Percentiles rank a stretch among this genome's conserved stretches.
These are phyloP conservation scores for Cutaneotrichosporon sp. DNA, from an alignment of 1,284 basidiomycete species.

Conservation along the genomic window DNA sequence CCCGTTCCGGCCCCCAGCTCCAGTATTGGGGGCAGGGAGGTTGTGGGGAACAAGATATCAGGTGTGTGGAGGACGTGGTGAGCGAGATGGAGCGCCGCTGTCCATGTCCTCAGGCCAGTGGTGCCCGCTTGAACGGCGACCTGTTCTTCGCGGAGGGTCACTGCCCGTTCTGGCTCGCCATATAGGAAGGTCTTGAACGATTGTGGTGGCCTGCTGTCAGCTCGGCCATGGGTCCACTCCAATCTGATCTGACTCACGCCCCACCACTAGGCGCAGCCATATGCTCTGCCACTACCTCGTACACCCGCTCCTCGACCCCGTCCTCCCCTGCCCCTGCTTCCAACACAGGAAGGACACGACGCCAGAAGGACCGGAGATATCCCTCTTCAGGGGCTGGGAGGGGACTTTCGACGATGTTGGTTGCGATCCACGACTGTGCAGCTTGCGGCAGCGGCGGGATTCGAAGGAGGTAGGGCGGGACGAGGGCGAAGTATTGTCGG, in stretches of 20 bases:
- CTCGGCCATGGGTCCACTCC: too few relatives aligned
- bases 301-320: conserved; percentile 39
- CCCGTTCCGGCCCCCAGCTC: conserved; percentile 49
- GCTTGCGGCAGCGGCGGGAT: conserved; percentile 22
- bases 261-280: conserved; percentile 23
- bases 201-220: conserved; percentile 28
- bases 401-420: conserved; percentile 11
- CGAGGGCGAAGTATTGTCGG: conserved; percentile 40
- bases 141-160: conserved; percentile 48
- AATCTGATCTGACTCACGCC: conserved; percentile 4
- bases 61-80: conserved; percentile 36
- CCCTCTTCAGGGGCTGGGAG: conserved; percentile 25
- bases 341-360: conserved; percentile 24
- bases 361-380: conserved; percentile 36
- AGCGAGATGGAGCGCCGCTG: conserved; percentile 29
- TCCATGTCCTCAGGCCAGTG: conserved; percentile 49
- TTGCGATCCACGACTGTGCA: conserved; percentile 24
- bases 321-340: conserved; percentile 28
- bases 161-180: conserved; percentile 7
- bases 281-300: conserved; percentile 33
- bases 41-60: conserved; percentile 3
- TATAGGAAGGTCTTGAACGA: conserved; percentile 49
- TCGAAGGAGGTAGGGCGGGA: conserved; percentile 35
- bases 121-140: conserved; percentile 48
- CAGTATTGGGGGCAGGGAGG: conserved; percentile 17